These are phyloP conservation scores for Bondarzewia mesenterica DNA, from an alignment of 1,284 basidiomycete genomes.

Conservation along the genomic window DNA sequence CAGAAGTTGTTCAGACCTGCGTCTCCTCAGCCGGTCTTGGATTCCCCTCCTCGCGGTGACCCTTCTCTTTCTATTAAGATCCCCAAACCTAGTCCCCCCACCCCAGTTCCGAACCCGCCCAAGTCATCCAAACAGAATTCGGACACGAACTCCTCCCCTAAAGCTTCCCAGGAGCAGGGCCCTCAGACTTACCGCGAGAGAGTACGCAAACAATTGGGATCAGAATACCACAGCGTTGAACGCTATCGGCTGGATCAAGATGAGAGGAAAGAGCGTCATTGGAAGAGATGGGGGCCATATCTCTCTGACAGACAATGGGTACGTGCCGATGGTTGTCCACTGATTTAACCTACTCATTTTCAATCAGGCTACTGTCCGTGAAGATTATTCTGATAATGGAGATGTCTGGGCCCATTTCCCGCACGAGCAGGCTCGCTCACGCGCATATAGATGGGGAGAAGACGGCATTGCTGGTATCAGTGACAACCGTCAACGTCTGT, in stretches of 20 bases:
- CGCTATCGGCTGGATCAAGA: conserved; percentile 68
- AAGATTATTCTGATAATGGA: conserved; percentile 94
- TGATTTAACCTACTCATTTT: too few relatives aligned
- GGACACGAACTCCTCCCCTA: conserved; percentile 21
- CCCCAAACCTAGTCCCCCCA: conserved; percentile 41
- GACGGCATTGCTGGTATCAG: conserved; percentile 95
- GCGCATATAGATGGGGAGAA: conserved; percentile 97
- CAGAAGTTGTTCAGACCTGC: neutral
- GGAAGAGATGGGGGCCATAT: conserved; percentile 99
- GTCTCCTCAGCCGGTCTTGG: neutral
- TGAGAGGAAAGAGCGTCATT: conserved; percentile 64
- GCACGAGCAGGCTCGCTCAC: conserved; percentile 89
- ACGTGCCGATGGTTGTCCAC: conserved; percentile 21
- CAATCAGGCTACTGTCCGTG: conserved; percentile 85
- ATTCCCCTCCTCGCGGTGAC: conserved; percentile 26
- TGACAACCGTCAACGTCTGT: conserved; percentile 93
- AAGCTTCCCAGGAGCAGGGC: conserved; percentile 16
- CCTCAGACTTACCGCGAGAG: conserved; percentile 44
- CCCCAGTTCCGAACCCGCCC: conserved; percentile 33
- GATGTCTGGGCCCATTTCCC: conserved; percentile 98
- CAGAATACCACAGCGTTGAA: conserved; percentile 60
- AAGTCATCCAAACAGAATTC: conserved; percentile 36
- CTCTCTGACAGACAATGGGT: conserved; percentile 97
- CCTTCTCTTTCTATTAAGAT: conserved; percentile 71
- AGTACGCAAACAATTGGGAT: conserved; percentile 50